Conservation (phyloP, 768 basidiomycete species). For the Lactarius evosmus region DNA sequence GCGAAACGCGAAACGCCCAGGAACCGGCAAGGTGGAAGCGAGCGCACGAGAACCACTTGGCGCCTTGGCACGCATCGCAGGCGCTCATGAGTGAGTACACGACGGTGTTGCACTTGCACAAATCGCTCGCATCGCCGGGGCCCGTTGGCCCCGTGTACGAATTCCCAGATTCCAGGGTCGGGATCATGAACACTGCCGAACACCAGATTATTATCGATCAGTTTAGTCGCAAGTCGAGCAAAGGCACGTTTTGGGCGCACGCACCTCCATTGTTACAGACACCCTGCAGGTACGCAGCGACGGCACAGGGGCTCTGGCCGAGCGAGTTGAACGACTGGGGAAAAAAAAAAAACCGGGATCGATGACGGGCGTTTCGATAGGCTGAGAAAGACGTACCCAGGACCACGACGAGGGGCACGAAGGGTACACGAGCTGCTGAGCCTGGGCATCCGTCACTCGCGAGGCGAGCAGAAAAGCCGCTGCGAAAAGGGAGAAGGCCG, state of each 20-base stretch:
- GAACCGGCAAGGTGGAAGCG: not conserved
- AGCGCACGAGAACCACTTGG: conserved; percentile 26
- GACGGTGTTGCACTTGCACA: conserved; percentile 36
- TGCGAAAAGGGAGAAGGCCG: not conserved
- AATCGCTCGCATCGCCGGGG: conserved; percentile 31
- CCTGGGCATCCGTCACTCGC: not conserved
- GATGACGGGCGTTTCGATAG: not conserved
- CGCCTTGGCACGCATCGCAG: conserved; percentile 36
- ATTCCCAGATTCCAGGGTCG: not conserved
- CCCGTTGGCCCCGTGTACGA: conserved; percentile 18
- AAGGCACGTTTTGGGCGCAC: too few species aligned
- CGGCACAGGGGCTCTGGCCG: conserved; percentile 7
- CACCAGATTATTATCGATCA: too few species aligned
- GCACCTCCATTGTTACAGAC: conserved; percentile 16
- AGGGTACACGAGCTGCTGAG: not conserved
- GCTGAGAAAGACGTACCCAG: conserved; percentile 6
- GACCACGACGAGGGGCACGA: not conserved
- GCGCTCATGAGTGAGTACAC: conserved; percentile 38
- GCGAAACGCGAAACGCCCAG: too few species aligned
- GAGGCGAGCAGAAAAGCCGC: not conserved
- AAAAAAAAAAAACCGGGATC: not conserved
- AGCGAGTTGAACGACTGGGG: conserved; percentile 17
- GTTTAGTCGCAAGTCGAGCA: not conserved
- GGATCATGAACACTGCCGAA: conserved; percentile 6
- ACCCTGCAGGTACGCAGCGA: conserved; percentile 10